Base-by-base conservation (phyloP, 1,139 yeast genomes). In the Yamadazyma mexicana region DNA sequence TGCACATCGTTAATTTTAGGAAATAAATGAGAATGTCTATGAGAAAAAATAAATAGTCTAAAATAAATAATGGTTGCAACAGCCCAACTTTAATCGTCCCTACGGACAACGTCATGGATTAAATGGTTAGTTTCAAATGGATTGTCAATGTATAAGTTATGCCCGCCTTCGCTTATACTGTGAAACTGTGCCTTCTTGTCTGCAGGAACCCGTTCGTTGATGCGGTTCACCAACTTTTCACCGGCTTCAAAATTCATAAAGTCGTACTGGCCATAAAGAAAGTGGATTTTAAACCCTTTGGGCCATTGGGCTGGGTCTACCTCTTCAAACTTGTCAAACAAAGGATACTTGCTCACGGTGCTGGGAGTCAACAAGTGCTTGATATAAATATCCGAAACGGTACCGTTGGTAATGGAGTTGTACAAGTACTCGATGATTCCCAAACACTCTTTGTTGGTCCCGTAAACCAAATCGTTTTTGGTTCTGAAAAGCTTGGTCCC, bases 161-260 rank as follows among this genome's bases (percentile, higher is more conserved):
- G 77, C 0, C 77, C 77, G 6, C 76, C 75, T 45, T 71, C 73
- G 7, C 56, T 52, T 5, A 72, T 55, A 23, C 49, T 58, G 40
- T 61, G 55, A 42, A 63, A 60, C 6, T 45, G 36, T 1, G 55
- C 50, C 10, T 39, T 35, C 1, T 30, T 24, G 14, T 31, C 27
- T 2, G 47, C 44, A 27, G 53, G 42, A 24, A 42, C 35, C 6
- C 47, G 35, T 31, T 66, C 59, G 32, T 67, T 59, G 40, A 81
- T 58, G 28, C 59, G 49, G 20, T 68, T 52, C 2, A 65, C 69
- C 34, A 80, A 78, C 40, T 75, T 72, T 8, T 62, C 52, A 0
- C 96, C 96, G 0, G 94, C 92, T 36, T 74, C 77, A 2, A 76
- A 67, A 55, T 86, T 85, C 96, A 89, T 89, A 76, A 92, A 89